These are phyloP conservation scores for Biscutella auriculata DNA, from an alignment of 441 rosid genomes.

Conservation along the genomic window DNA sequence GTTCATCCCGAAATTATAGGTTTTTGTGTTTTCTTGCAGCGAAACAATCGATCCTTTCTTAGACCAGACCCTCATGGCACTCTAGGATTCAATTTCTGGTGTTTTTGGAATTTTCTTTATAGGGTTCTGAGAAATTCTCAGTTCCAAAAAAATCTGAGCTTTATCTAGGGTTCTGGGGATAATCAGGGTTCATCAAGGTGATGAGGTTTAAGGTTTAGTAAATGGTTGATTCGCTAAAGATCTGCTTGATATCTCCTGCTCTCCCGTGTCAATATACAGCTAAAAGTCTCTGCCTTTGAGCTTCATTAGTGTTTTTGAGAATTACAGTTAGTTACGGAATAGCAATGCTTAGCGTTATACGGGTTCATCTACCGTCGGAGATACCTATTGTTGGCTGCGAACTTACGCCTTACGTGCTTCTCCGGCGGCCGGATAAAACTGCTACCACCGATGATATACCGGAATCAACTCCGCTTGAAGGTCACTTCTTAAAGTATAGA, in stretches of 20 bases:
- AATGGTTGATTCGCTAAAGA: constrained; percentile 56
- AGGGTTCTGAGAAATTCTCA: not conserved
- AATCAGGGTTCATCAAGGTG: constrained; percentile 26
- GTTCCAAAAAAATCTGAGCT: not conserved
- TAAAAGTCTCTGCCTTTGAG: constrained; percentile 1
- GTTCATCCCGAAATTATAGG: too few relatives aligned
- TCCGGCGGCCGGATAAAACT: constrained; percentile 63
- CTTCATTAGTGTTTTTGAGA: not conserved
- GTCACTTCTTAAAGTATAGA: constrained; percentile 76
- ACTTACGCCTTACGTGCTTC: constrained; percentile 80
- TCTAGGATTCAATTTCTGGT: constrained; percentile 7
- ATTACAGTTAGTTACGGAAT: constrained; percentile 26
- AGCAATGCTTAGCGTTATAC: constrained; percentile 90
- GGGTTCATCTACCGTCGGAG: constrained; percentile 93
- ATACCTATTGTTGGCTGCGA: constrained; percentile 96
- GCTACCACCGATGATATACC: constrained; percentile 62
- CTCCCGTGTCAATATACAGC: not conserved
- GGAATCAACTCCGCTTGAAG: constrained; percentile 71
- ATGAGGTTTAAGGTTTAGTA: constrained; percentile 34
- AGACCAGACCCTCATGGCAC: too few relatives aligned
- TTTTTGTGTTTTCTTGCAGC: too few relatives aligned
- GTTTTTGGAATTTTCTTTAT: not conserved
- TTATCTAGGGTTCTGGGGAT: constrained; percentile 27
- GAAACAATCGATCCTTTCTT: constrained; percentile 9
- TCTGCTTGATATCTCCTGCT: not conserved